Evolutionary conservation across 306 rosid species (phyloP), one percentile per base, ranked within the genome.

Genomic region (Luffa aegyptiaca): DNA sequence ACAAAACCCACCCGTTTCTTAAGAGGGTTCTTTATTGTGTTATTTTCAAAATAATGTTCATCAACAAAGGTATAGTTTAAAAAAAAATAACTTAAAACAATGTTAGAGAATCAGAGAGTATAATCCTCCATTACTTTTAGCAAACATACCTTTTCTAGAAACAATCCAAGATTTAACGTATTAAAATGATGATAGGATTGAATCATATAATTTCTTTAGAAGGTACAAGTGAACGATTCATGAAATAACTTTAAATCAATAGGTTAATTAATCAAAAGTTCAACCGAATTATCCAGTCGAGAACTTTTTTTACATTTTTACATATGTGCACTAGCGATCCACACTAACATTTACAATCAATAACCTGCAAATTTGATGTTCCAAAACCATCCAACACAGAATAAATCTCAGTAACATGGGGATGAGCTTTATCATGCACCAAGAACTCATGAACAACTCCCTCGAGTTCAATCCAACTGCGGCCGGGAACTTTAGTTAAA

Each of bases 381-480:
- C 75, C 87, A 73, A 75, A 83, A 64, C 86, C 85, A 87, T 82
- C 84, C 77, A 90, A 81, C 82, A 88, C 46, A 65, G 91, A 85
- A 85, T 89, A 90, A 65, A 92, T 90, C 81, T 89, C 93, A 62
- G 69, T 52, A 83, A 89, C 86, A 63, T 81, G 84, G 66, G 93
- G 91, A 78, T 89, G 92, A 35, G 89, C 85, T 66, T 85, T 88
- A 76, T 90, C 97, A 61, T 86, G 93, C 33, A 84, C 92, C 77
- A 84, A 84, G 79, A 92, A 92, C 44, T 89, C 88, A 80, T 92
- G 97, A 80, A 92, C 92, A 58, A 16, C 66, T 80, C 95, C 95
- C 55, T 80, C 88, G 6, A 88, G 80, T 81, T 90, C 93, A 85
- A 92, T 89, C 90, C 88, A 86, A 85, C 97, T 92, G 80, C 95